Conservation (phyloP, 2,329 filamentous ascomycete species). For the Xylaria sp. region DNA sequence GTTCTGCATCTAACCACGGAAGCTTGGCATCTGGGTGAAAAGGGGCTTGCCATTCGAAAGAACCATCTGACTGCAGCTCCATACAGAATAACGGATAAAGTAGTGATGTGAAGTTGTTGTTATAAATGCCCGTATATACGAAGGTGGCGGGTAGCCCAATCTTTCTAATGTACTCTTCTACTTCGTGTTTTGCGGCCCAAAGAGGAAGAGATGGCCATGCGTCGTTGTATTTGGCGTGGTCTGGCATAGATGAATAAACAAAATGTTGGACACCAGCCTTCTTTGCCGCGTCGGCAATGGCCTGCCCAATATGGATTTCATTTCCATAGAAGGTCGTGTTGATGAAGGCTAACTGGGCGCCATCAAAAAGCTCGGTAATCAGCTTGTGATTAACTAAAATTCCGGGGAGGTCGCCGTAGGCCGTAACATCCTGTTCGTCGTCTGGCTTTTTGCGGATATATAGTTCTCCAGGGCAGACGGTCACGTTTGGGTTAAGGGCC, state of each 20-base stretch:
- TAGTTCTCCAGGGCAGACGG: conserved; percentile 67
- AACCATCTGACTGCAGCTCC: conserved; percentile 82
- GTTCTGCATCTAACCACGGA: conserved; percentile 95
- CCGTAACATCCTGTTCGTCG: conserved; percentile 68
- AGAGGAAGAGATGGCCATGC: conserved; percentile 83
- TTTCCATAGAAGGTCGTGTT: conserved; percentile 98
- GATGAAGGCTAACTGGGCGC: conserved; percentile 89
- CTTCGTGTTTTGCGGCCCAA: conserved; percentile 90
- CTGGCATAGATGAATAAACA: conserved; percentile 96
- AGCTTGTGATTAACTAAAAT: conserved; percentile 74
- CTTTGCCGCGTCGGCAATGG: conserved; percentile 87
- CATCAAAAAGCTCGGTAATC: conserved; percentile 79
- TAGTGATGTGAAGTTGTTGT: conserved; percentile 97
- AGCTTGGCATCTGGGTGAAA: conserved; percentile 89
- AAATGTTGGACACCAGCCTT: conserved; percentile 85
- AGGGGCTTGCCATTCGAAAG: conserved; percentile 90
- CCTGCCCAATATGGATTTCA: conserved; percentile 86
- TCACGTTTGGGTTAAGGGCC: conserved; percentile 76
- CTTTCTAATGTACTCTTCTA: conserved; percentile 88
- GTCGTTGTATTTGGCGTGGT: conserved; percentile 80
- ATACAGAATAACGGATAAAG: conserved; percentile 95
- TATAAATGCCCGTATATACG: conserved; percentile 96
- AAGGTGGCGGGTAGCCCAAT: conserved; percentile 87
- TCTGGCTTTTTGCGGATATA: conserved; percentile 61
- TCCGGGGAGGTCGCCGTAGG: conserved; percentile 66